phyloP scores from a whole-genome alignment of 306 rosid species.

The Pyrus pyrifolia region DNA sequence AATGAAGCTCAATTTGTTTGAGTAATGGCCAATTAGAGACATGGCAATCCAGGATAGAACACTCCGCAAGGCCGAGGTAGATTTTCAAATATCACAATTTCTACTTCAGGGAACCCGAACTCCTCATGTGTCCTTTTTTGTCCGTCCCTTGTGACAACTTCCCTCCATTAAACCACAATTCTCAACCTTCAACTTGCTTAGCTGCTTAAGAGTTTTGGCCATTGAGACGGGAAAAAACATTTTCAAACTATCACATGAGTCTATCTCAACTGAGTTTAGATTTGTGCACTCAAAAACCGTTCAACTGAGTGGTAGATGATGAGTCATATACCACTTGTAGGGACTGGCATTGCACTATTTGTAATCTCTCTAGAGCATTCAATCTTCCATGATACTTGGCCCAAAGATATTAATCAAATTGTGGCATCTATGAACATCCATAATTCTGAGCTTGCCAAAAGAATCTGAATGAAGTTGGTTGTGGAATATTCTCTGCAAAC shows the following conservation, averaged over 20 bases:
- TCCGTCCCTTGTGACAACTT: too few species aligned
- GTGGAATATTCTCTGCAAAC: neutral
- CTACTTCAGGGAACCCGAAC: too few species aligned
- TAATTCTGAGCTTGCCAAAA: neutral
- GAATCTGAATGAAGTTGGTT: neutral
- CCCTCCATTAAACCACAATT: too few species aligned
- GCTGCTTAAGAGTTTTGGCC: too few species aligned
- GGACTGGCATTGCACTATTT: fast-evolving
- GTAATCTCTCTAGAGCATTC: neutral
- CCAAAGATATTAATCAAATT: neutral
- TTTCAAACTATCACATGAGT: too few species aligned
- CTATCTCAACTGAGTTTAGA: neutral
- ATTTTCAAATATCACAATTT: fast-evolving
- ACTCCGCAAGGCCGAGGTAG: too few species aligned
- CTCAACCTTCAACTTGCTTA: too few species aligned
- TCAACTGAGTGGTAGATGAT: neutral
- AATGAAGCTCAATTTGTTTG: fast-evolving
- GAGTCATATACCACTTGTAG: neutral
- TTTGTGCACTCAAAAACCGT: neutral
- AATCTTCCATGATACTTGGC: neutral
- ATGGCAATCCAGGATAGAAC: too few species aligned
- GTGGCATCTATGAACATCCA: neutral
- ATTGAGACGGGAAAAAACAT: too few species aligned
- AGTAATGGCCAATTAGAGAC: too few species aligned
- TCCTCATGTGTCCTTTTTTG: too few species aligned